phyloP scores from a whole-genome alignment of 106 monocot genomes.

The Cymbidium sinense region DNA sequence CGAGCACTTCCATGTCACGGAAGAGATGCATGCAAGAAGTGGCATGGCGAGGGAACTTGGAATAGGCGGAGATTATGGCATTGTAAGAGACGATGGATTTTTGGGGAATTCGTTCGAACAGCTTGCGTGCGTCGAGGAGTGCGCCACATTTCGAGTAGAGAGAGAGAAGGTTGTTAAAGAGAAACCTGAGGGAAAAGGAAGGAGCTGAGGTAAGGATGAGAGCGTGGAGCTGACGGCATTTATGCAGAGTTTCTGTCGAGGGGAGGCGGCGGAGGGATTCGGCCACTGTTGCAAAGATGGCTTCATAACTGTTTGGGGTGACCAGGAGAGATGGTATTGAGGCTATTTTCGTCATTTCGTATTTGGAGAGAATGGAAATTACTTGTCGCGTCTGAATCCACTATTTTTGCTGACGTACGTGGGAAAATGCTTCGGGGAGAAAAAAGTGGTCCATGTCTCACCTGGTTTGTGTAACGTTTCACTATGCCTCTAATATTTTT shows the following conservation, averaged over 20 bases:
- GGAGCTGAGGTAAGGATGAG: slow-evolving; percentile 36
- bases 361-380: background rate
- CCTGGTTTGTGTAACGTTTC: too few species aligned
- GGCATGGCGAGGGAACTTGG: slow-evolving; percentile 15
- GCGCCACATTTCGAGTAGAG: slow-evolving; percentile 42
- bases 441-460: too few species aligned
- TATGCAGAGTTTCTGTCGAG: slow-evolving; percentile 22
- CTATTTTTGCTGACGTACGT: too few species aligned
- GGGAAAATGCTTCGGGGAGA: too few species aligned
- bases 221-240: slow-evolving; percentile 66
- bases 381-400: too few species aligned
- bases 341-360: background rate
- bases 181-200: slow-evolving; percentile 34
- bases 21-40: slow-evolving; percentile 28
- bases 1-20: slow-evolving; percentile 17
- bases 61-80: slow-evolving; percentile 55
- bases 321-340: background rate
- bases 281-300: slow-evolving; percentile 14
- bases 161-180: slow-evolving; percentile 64
- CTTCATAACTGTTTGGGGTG: slow-evolving; percentile 13
- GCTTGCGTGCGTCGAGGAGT: slow-evolving; percentile 28
- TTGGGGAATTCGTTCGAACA: slow-evolving; percentile 66
- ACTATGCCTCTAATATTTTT: too few species aligned
- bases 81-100: slow-evolving; percentile 66
- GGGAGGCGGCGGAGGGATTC: slow-evolving; percentile 10